Evolutionary conservation across 2,329 filamentous ascomycete species (phyloP).

Genomic region (Tolypocladium paradoxum): DNA sequence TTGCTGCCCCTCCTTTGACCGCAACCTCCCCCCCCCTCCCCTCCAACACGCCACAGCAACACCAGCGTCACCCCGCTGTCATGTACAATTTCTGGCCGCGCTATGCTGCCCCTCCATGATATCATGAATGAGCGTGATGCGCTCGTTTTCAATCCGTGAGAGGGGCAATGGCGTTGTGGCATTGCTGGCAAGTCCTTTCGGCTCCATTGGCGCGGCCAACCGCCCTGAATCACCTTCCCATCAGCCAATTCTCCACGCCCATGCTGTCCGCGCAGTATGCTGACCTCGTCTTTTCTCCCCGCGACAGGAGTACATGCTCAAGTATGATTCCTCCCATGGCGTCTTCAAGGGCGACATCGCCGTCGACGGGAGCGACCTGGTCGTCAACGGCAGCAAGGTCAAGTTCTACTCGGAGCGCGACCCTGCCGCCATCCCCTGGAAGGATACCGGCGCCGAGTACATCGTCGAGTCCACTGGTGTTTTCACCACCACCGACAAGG

Average conservation of each 20-base stretch:
- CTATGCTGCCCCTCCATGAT: not conserved
- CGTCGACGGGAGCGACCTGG: conserved; percentile 58
- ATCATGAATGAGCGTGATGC: not conserved
- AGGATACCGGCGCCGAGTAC: conserved; percentile 78
- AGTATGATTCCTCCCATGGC: conserved; percentile 97
- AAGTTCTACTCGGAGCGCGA: conserved; percentile 91
- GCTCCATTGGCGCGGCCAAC: not conserved
- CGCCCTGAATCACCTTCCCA: no score
- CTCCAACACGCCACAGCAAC: not conserved
- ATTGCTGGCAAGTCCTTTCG: not conserved
- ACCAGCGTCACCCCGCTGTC: not conserved
- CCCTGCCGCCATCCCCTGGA: conserved; percentile 84
- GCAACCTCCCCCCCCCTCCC: not conserved
- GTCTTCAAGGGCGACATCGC: conserved; percentile 87
- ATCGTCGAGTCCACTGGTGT: conserved; percentile 97
- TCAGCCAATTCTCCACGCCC: not conserved
- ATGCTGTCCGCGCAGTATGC: not conserved
- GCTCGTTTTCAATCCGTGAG: not conserved
- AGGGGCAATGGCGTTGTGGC: not conserved
- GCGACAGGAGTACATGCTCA: conserved; percentile 94
- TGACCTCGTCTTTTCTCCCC: conserved; percentile 2
- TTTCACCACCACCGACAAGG: conserved; percentile 98
- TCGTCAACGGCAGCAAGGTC: conserved; percentile 90
- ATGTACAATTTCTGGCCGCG: not conserved
- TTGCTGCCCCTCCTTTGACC: conserved; percentile 6